A percentile compares a stretch with the other conserved stretches of the same genome.
phyloP scores from a whole-genome alignment of 495 filamentous ascomycete species.

The Chaetomium cochliodes region DNA sequence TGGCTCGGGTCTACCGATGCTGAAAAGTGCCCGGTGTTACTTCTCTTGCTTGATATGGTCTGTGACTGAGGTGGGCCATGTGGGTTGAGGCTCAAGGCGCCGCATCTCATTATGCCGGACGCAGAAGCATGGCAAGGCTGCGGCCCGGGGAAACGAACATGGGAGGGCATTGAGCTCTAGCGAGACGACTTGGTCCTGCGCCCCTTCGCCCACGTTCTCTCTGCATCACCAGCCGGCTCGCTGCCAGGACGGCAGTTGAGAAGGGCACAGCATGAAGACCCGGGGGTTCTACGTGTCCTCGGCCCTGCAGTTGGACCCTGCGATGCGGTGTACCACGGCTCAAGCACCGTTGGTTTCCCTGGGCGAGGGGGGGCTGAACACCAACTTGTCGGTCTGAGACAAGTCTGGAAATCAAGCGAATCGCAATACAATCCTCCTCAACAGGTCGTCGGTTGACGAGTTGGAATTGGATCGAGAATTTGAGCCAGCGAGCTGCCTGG shows the following conservation, averaged over 20 bases:
- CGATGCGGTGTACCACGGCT: neutral
- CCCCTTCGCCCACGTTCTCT: constrained; percentile 20
- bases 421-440: neutral
- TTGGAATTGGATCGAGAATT: neutral
- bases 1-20: neutral
- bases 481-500: neutral
- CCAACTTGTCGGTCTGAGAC: neutral
- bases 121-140: neutral
- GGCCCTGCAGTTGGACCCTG: constrained; percentile 11
- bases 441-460: neutral
- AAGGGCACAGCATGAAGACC: constrained; percentile 21
- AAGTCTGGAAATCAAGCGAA: neutral
- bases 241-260: constrained; percentile 22
- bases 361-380: neutral
- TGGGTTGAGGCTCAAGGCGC: constrained; percentile 14
- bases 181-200: constrained; percentile 4
- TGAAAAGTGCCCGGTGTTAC: too few species aligned
- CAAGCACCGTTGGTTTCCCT: neutral
- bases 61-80: neutral
- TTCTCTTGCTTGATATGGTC: too few species aligned
- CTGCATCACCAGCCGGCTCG: constrained; percentile 6
- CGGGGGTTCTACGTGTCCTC: constrained; percentile 4
- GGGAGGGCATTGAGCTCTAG: neutral
- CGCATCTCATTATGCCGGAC: neutral
- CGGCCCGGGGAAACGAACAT: neutral